These are phyloP conservation scores for Trichosanthes cucumerina DNA, from an alignment of 306 rosid genomes.

Conservation along the genomic window DNA sequence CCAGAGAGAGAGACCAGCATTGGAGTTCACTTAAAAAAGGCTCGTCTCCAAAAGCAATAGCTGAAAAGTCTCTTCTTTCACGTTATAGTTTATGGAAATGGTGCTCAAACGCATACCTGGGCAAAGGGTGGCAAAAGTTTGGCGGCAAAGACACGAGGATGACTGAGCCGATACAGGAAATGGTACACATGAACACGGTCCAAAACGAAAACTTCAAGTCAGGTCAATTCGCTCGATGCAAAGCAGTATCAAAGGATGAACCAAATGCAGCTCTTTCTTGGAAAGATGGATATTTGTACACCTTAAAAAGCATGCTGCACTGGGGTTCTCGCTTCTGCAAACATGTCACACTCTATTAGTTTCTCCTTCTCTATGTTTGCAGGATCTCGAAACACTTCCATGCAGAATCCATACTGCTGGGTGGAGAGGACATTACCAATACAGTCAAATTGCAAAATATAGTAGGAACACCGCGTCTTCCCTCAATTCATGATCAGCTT, in stretches of 20 bases:
- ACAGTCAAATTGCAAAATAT: background rate
- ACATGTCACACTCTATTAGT: background rate
- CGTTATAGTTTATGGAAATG: background rate
- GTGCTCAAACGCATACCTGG: background rate
- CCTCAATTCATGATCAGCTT: background rate
- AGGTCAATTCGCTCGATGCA: background rate
- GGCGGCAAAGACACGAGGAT: background rate
- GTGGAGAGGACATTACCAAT: background rate
- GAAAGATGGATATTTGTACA: background rate
- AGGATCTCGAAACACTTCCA: background rate
- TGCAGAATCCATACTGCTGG: background rate
- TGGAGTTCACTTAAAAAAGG: background rate
- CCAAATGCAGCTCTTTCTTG: background rate
- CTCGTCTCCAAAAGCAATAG: background rate
- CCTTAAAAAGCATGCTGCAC: background rate
- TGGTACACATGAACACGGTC: background rate
- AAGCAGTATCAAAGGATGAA: background rate
- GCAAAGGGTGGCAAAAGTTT: background rate
- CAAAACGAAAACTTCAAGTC: background rate
- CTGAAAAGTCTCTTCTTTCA: background rate
- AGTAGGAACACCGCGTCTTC: background rate
- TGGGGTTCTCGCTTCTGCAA: background rate
- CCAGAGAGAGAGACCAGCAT: background rate
- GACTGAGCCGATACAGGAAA: background rate
- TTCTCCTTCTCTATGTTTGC: background rate